Evolutionary conservation across 805 yeast genomes (phyloP), one percentile per base, ranked within the genome.

Genomic region (Ogataea neopini): DNA sequence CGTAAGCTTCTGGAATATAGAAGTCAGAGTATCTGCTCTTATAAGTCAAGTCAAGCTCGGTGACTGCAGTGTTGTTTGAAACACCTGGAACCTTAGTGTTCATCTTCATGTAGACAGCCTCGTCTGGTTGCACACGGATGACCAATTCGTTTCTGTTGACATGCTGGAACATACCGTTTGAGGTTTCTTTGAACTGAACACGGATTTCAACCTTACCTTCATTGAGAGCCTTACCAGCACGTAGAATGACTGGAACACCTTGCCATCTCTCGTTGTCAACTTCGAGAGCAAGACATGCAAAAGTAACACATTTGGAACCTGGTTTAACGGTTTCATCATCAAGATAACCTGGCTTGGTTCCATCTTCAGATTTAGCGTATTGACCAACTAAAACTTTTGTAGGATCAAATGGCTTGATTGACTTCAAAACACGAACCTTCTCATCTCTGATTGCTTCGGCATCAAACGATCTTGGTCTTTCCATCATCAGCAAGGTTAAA

Each of bases 1-100:
- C 99, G 69, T 94, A 94, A 35, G 98, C 98, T 75, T 92, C 97
- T 38, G 99, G 98, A 62, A 94, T 91, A 84, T 94, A 86, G 72
- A 88, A 86, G 64, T 88, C 86, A 54, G 86, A 74, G 73, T 86
- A 94, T 64, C 97, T 82, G 43, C 76, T 74, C 46, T 84, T 72
- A 68, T 94, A 94, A 29, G 95, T 86, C 63, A 94, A 76, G 66
- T 94, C 97, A 61, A 94, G 80, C 65, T 92, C 97, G 22, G 96
- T 88, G 50, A 88, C 79, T 25, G 92, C 81, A 15, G 94, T 85
- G 59, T 81, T 79, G 58, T 86, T 86, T 43, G 92, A 78, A 50
- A 91, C 76, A 55, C 99, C 99, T 2, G 99, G 98, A 49, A 87
- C 81, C 75, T 94, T 94, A 45, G 94, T 80, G 74, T 94, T 94